Base-by-base conservation (phyloP, 768 basidiomycete species). In the Podaxis sp. region DNA sequence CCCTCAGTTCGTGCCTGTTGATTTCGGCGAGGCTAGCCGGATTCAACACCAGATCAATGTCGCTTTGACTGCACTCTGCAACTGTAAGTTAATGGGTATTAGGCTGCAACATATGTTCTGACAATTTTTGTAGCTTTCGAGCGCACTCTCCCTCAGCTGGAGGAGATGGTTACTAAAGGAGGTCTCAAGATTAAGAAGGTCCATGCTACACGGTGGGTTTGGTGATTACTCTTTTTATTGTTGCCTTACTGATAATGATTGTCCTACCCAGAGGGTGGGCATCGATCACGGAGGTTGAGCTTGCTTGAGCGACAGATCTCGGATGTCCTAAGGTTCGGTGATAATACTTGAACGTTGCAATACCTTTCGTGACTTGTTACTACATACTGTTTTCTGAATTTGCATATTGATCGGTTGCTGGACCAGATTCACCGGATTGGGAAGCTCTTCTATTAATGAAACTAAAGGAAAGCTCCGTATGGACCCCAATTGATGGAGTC, bases 21-120 rank as follows among this genome's bases (percentile, higher is more conserved):
- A 78, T 66, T 78, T 77, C 55, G 76, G 77, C 12, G 74, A 78
- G 44, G 70, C 75, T 12, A 74, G 74, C 49, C 74, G 74, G 37
- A 75, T 73, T 26, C 75, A 75, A 65, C 75, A 77, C 66, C 73
- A 73, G 53, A 72, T 76, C 58, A 76, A 75, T 58, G 77, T 77
- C 20, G 73, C 71, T 17, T 63, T 77, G 48, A 77, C 75, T 37
- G 73, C 75, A 17, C 66, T 75, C 30, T 77, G 75, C 68, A 75
- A 75, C 52, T 66, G 76, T 77, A 65, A 65, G 71, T 48, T 11
- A 17, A 38, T 41, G 4, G 38, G 24, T 3, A 24, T 15, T 15
- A 15, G 13, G 20, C 17, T 15, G 36, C 7, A 15, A 15, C 22
- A 33, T 10, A 15, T 22, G 2, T 24, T 30, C 58, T 41, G 15